phyloP scores from a whole-genome alignment of 768 basidiomycete genomes.

The Myochromella boudieri region DNA sequence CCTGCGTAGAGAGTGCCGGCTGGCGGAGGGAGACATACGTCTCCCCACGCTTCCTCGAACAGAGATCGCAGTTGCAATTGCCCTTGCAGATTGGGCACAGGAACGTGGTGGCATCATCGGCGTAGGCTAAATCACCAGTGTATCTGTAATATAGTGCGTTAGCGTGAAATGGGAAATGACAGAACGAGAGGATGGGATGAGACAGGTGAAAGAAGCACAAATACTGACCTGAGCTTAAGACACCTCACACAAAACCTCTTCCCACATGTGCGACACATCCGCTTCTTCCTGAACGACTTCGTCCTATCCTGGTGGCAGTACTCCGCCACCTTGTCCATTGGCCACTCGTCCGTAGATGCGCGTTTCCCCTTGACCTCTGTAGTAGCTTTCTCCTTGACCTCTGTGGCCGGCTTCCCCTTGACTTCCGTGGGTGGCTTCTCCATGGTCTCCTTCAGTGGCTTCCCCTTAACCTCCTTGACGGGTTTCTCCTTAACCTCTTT shows the following conservation, averaged over 20 bases:
- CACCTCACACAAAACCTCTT: constrained; percentile 22
- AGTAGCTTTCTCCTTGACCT: too few relatives aligned
- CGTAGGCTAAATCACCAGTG: constrained; percentile 20
- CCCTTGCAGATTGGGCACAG: constrained; percentile 45
- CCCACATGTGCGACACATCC: constrained; percentile 9
- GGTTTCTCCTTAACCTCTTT: too few relatives aligned
- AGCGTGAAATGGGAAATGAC: not conserved
- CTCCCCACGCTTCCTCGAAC: constrained; percentile 46
- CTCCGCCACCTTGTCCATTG: too few relatives aligned
- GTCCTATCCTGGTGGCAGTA: constrained; percentile 26
- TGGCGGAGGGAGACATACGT: constrained; percentile 31
- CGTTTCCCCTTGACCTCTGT: too few relatives aligned
- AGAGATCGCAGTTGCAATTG: constrained; percentile 49
- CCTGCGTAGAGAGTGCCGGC: too few relatives aligned
- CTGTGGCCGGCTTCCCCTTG: too few relatives aligned
- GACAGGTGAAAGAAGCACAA: not conserved
- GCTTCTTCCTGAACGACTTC: constrained; percentile 5
- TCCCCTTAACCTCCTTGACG: too few relatives aligned
- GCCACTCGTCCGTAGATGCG: too few relatives aligned
- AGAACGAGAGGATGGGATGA: too few relatives aligned
- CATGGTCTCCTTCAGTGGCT: too few relatives aligned
- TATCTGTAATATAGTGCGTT: constrained; percentile 22
- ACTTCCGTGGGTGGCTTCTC: too few relatives aligned
- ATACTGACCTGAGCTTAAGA: constrained; percentile 15
- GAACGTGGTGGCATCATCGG: constrained; percentile 23